A percentile compares a stretch with the other conserved stretches of the same genome.
phyloP scores from a whole-genome alignment of 805 yeast species.

The Candida montana region DNA sequence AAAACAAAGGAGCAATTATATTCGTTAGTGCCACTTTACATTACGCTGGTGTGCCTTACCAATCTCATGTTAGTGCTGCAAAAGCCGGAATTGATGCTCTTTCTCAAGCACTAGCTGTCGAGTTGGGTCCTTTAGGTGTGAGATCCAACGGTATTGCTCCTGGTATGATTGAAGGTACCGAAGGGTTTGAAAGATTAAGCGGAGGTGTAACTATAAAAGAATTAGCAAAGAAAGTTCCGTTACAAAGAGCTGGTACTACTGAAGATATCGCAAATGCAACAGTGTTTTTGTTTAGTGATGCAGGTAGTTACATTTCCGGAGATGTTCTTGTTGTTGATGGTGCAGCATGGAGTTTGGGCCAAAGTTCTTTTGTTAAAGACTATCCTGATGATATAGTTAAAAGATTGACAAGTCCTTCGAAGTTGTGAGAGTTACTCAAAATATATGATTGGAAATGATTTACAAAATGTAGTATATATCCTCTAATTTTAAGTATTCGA shows the following conservation, averaged over 20 bases:
- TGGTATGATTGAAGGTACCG: constrained; percentile 83
- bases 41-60: constrained; percentile 84
- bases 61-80: constrained; percentile 89
- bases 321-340: constrained; percentile 83
- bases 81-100: constrained; percentile 94
- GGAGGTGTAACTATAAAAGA: constrained; percentile 34
- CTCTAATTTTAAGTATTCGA: too few species aligned
- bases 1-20: constrained; percentile 63
- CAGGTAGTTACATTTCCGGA: constrained; percentile 75
- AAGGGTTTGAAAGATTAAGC: constrained; percentile 69
- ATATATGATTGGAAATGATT: not conserved
- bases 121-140: constrained; percentile 85
- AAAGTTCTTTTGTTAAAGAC: constrained; percentile 28
- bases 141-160: constrained; percentile 86
- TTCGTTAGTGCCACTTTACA: constrained; percentile 90
- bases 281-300: constrained; percentile 76
- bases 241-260: constrained; percentile 64
- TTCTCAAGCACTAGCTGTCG: constrained; percentile 79
- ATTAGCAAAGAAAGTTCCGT: constrained; percentile 41
- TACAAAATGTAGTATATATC: not conserved
- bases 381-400: constrained; percentile 40
- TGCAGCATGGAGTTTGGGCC: constrained; percentile 80
- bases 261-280: constrained; percentile 86
- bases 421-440: constrained; percentile 28
- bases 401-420: constrained; percentile 30